Base-by-base conservation (phyloP, 768 basidiomycete genomes). In the Hortiboletus campestris region DNA sequence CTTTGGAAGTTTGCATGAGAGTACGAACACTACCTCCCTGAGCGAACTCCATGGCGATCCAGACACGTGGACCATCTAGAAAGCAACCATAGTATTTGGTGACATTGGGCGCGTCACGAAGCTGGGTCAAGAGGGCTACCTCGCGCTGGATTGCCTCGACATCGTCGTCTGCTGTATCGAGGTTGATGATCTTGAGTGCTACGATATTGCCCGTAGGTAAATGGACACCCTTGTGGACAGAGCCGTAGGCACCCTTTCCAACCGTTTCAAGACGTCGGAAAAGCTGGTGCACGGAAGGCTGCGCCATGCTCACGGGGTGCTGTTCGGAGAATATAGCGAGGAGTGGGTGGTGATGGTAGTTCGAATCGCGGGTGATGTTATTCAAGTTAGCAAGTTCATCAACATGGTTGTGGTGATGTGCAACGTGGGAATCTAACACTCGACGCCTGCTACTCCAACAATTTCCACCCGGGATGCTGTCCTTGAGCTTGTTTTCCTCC, bases 41-140 rank as follows among this genome's bases (percentile, higher is more conserved):
- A 9, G 97, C 97, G 64, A 87, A 86, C 70, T 99, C 97, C 97
- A 99, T 99, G 36, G 88, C 92, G 63, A 99, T 98, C 95, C 97
- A 99, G 11, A 99, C 93, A 46, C 92, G 89, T 29, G 94, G 91
- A 0, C 94, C 95, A 67, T 96, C 90, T 68, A 97, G 81, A 74
- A 91, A 88, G 74, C 94, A 97, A n/a, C 94, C 96, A 72, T 87
- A 97, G 76, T 99, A 99, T 65, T 91, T 84, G 22, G 91, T 98
- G 65, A 97, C 84, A 67, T 95, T 95, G 29, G 91, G 87, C 0
- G 90, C 91, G 55, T 93, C 92, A 20, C 92, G 80, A 32, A 98
- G 82, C 67, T 96, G 94, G 43, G 89, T 86, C 19, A 98, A 80
- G 48, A 99, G 83, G 11, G 93, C 86, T 31, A 99, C 94, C 73